Evolutionary conservation across 257 asterid species (phyloP), one percentile per base, ranked within the genome.

Genomic region (Gentiana macrophylla): DNA sequence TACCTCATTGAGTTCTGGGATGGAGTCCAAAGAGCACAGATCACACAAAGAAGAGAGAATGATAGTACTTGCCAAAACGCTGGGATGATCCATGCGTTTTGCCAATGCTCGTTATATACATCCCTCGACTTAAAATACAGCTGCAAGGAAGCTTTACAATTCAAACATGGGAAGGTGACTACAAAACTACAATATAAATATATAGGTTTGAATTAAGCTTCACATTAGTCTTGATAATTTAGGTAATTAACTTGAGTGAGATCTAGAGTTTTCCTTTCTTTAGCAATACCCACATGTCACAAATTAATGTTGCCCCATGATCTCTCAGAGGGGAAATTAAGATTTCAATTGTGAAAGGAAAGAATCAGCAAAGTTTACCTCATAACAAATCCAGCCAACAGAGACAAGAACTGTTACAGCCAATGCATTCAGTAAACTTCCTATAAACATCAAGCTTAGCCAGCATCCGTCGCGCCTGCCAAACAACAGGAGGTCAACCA

Each of bases 11-110:
- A 84, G 72, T 70, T 90, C 71, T 84, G 96, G 34, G 98, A 84
- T 54, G 96, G 98, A 4, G 97, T 95, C 98, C 96, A 87, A 52
- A 91, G 97, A 67, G 88, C 84, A 64, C 98, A 87, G 67, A 91
- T 84, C 74, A 91, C 79, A 8, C 95, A 84, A 62, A 91, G 77
- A 64, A 91, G 85, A 55, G 90, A 83, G 82, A 87, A 84, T 32
- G 98, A 87, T 72, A 84, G 61, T 48, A 91, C 93, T 64, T 87
- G 94, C 98, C 98, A 91, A 72, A 91, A 87, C 67, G 94, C 98
- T 52, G 97, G 90, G 67, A 91, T 85, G 74, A 91, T 77, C 98
- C 98, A 91, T 47, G 97, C 98, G 63, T 79, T 91, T 71, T 70
- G 86, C 98, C 98, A 91, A n/a, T 62, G 88, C 86, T 91, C 97